Percentiles rank a stretch among this genome's conserved stretches.
phyloP scores from a whole-genome alignment of 2,329 filamentous ascomycete genomes.

The Fusarium camptoceras region DNA sequence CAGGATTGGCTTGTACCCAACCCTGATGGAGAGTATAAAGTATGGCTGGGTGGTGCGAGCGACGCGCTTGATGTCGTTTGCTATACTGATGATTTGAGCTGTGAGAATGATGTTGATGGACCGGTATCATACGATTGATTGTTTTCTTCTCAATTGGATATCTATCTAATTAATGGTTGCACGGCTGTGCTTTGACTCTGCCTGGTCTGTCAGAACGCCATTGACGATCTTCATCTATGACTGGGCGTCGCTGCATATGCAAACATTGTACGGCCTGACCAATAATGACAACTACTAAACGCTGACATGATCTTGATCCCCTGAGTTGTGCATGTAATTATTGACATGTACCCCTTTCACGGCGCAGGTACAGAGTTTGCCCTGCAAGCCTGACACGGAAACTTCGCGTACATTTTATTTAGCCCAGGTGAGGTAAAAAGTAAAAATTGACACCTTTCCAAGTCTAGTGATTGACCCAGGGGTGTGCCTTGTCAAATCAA shows the following conservation, averaged over 20 bases:
- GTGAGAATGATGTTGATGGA: conserved; percentile 35
- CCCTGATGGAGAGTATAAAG: conserved; percentile 52
- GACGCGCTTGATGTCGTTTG: conserved; percentile 51
- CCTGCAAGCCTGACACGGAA: not conserved
- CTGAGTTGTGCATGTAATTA: not conserved
- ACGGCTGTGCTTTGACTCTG: not conserved
- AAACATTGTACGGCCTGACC: not conserved
- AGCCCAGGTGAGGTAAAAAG: not conserved
- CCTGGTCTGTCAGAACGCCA: conserved; percentile 8
- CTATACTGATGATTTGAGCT: conserved; percentile 46
- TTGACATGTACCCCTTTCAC: not conserved
- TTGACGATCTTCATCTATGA: conserved; percentile 10
- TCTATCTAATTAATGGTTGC: not conserved
- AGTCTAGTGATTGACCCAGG: not conserved
- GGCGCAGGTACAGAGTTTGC: not conserved
- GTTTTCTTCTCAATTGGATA: not conserved
- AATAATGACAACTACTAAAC: not conserved
- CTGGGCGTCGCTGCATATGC: not conserved
- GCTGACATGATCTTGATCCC: not conserved
- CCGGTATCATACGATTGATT: conserved; percentile 32
- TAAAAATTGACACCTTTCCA: not conserved
- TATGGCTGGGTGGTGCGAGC: conserved; percentile 56
- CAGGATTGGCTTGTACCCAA: conserved; percentile 75
- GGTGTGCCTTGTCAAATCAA: not conserved
- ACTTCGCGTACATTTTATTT: not conserved